Percentiles rank a stretch among this genome's conserved stretches.
phyloP scores from a whole-genome alignment of 2,329 filamentous ascomycete species.

The Fusarium secorum region DNA sequence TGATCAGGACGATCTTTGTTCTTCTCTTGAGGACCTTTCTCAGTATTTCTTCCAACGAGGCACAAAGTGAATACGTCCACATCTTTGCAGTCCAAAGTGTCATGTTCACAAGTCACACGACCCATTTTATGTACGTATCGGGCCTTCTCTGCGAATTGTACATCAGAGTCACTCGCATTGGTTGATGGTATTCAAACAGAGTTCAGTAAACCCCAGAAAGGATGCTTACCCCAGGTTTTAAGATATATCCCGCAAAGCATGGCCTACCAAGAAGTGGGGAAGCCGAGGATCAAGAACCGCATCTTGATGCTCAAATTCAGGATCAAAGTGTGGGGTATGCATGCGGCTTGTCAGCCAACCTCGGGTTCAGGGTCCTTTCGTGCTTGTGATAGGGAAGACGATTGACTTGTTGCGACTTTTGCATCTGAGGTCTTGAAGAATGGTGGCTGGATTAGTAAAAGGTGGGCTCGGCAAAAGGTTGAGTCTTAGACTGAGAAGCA shows the following conservation, averaged over 20 bases:
- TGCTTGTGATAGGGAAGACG: neutral
- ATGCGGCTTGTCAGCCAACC: neutral
- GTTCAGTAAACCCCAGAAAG: neutral
- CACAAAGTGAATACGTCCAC: neutral
- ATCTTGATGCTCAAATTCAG: neutral
- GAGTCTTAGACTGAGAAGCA: neutral
- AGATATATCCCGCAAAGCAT: neutral
- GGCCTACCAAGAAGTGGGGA: neutral
- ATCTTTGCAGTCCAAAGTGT: rapidly evolving
- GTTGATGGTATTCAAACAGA: neutral
- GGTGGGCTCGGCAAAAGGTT: too few species aligned
- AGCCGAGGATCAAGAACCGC: neutral
- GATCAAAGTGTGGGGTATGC: neutral
- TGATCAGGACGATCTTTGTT: rapidly evolving
- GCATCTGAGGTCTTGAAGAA: neutral
- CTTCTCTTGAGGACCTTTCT: rapidly evolving
- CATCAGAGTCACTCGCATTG: neutral
- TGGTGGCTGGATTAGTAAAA: rapidly evolving
- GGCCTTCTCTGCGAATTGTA: neutral
- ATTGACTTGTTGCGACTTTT: neutral
- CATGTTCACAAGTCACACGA: neutral
- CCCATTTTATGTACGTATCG: neutral
- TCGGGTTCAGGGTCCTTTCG: neutral
- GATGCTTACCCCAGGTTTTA: neutral
- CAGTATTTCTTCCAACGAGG: neutral